Evolutionary conservation across 345 rosid species (phyloP), one percentile per base, ranked within the genome.

Genomic region (Cochlearia excelsa): DNA sequence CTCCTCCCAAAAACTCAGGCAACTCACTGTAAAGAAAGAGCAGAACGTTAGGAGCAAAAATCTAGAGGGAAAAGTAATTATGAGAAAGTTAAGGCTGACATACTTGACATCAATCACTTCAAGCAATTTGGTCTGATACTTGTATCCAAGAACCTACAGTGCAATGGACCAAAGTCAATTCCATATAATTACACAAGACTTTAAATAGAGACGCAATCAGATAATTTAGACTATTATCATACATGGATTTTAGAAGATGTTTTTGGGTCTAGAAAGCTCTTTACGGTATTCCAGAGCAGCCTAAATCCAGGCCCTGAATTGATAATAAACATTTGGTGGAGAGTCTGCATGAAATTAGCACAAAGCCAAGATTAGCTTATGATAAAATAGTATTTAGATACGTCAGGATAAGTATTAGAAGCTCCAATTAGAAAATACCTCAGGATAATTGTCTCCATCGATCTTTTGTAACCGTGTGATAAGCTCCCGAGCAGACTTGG

Each of bases 251-350:
- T 92, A 60, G 95, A 83, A 51, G 97, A 80, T 45, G 98, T 92
- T 78, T 85, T 88, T 5, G 98, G 98, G 82, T 92, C 98, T 62
- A 88, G 77, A 77, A 91, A 88, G 54, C 79, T 74, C 72, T 86
- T 91, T 11, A 91, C 82, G 30, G 90, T 84, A 75, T 68, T 84
- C 98, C 98, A 91, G 61, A 91, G 69, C 46, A 88, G 76, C 80
- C 95, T 84, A 79, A 91, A 91, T 57, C 95, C 98, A 57, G 93
- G 79, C 63, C 98, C 98, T 73, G 98, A 91, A 63, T 92, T 92
- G 80, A 92, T 87, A 69, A 92, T 92, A 76, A 83, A 88, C 98
- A 92, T 92, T 81, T 92, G 95, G 82, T 81, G 82, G 55, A 92
- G 97, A 45, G 98, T 88, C 98, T 92, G 87, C 80, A 69, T 48